These are phyloP conservation scores for Kluyveromyces starmeri DNA, from an alignment of 805 yeast species.

Conservation along the genomic window DNA sequence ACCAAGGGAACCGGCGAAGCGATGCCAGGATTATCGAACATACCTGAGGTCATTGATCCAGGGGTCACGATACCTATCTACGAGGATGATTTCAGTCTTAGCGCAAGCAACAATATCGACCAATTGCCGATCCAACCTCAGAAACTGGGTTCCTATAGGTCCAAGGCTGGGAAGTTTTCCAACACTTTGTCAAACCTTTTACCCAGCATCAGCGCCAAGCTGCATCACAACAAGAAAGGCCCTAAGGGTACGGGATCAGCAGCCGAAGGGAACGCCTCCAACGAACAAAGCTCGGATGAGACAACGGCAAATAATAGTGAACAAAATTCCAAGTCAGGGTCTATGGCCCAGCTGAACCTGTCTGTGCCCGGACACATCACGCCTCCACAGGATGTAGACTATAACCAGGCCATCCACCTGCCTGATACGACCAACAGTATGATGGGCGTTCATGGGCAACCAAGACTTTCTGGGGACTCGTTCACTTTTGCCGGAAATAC, in stretches of 20 bases:
- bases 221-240: conserved; percentile 23
- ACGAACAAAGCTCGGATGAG: conserved; percentile 5
- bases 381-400: conserved; percentile 23
- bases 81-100: conserved; percentile 19
- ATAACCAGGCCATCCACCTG: conserved; percentile 16
- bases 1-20: conserved; percentile 8
- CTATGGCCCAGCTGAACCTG: conserved; percentile 10
- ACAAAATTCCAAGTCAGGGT: conserved; percentile 13
- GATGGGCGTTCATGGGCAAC: conserved; percentile 13
- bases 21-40: conserved; percentile 12
- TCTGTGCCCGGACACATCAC: conserved; percentile 14
- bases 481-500: conserved; percentile 12
- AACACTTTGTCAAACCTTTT: conserved; percentile 27
- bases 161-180: conserved; percentile 28
- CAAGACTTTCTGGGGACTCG: conserved; percentile 27
- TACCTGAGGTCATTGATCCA: conserved; percentile 27
- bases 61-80: conserved; percentile 29
- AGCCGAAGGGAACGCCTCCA: background rate
- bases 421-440: conserved; percentile 22
- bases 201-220: conserved; percentile 30
- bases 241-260: conserved; percentile 3
- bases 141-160: conserved; percentile 28
- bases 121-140: conserved; percentile 16
- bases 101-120: conserved; percentile 8
- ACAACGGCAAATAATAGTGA: conserved; percentile 10